Evolutionary conservation across 306 rosid genomes (phyloP).

Genomic region (Bauhinia variegata): DNA sequence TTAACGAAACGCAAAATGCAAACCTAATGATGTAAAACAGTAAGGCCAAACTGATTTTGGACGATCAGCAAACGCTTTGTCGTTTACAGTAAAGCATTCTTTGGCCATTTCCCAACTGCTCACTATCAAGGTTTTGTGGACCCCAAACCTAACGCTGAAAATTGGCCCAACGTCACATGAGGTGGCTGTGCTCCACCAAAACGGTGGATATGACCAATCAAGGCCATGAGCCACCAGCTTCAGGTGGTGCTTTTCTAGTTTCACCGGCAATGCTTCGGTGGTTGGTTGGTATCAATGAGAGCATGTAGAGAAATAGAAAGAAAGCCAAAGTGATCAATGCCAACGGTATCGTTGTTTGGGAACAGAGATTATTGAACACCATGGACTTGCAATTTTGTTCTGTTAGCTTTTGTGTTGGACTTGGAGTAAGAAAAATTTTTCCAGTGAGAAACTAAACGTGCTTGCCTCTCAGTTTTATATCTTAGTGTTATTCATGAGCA

Average conservation of each 20-base stretch:
- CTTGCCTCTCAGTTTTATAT: too few species aligned
- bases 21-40: too few species aligned
- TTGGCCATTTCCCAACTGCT: constrained; percentile 37
- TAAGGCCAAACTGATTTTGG: constrained; percentile 34
- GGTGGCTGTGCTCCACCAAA: constrained; percentile 28
- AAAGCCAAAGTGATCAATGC: background rate
- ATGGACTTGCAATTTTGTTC: background rate
- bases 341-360: background rate
- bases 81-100: constrained; percentile 33
- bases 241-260: constrained; percentile 29
- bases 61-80: constrained; percentile 34
- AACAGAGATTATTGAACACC: background rate
- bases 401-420: too few species aligned
- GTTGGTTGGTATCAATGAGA: constrained; percentile 7
- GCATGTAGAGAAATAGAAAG: background rate
- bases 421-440: too few species aligned
- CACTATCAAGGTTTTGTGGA: constrained; percentile 29
- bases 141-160: constrained; percentile 34
- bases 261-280: background rate
- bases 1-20: too few species aligned
- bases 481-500: too few species aligned
- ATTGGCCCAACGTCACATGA: constrained; percentile 12
- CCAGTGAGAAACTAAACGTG: too few species aligned
- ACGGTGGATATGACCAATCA: constrained; percentile 44
- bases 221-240: constrained; percentile 46